Conservation (phyloP, 345 rosid genomes). For the Pistacia integerrima region DNA sequence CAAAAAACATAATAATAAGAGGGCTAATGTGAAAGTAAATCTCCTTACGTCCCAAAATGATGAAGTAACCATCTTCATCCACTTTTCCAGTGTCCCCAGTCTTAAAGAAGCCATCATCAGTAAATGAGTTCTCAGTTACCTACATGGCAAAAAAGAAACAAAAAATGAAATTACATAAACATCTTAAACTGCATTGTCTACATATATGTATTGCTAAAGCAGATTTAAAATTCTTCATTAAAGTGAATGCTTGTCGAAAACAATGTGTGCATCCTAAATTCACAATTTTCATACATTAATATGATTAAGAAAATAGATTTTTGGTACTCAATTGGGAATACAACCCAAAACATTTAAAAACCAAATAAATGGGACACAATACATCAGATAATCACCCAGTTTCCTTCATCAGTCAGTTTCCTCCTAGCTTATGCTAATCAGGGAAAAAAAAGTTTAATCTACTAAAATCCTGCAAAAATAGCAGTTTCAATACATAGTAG, state of each 20-base stretch:
- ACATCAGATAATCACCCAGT: background rate
- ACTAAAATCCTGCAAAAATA: background rate
- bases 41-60: slow-evolving; percentile 95
- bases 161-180: slow-evolving; percentile 12
- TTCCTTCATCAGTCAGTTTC: background rate
- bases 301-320: background rate
- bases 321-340: background rate
- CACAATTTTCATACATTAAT: background rate
- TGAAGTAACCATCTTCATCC: slow-evolving; percentile 82
- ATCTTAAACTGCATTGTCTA: background rate
- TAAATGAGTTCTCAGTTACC: slow-evolving; percentile 81
- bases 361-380: slow-evolving; percentile 1
- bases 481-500: background rate
- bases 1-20: slow-evolving; percentile 2
- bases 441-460: background rate
- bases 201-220: background rate
- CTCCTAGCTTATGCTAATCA: background rate
- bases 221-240: background rate
- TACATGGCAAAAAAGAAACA: slow-evolving; percentile 19
- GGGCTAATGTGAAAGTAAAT: slow-evolving; percentile 8
- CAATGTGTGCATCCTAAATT: background rate
- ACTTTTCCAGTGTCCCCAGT: slow-evolving; percentile 93
- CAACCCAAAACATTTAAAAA: background rate
- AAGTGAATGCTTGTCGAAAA: slow-evolving; percentile 1
- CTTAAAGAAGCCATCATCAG: slow-evolving; percentile 88